A percentile compares a stretch with the other conserved stretches of the same genome.
These are phyloP conservation scores for Hymenoscyphus albidus DNA, from an alignment of 2,329 filamentous ascomycete genomes.

Conservation along the genomic window DNA sequence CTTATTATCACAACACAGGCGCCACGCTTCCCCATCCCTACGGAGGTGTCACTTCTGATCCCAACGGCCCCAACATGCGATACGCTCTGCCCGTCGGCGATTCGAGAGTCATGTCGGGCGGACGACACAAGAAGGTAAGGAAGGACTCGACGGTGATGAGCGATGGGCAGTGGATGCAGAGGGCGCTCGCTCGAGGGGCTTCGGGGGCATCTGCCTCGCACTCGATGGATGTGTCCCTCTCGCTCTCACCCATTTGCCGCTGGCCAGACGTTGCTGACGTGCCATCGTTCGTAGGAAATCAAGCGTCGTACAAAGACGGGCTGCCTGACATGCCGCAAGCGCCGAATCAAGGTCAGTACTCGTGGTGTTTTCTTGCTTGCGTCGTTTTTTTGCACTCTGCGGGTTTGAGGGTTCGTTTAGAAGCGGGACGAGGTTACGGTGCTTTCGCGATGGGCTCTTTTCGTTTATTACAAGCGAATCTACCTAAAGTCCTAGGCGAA, in stretches of 20 bases:
- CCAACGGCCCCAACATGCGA: slow-evolving; percentile 45
- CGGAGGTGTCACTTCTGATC: slow-evolving; percentile 44
- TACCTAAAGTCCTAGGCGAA: slow-evolving; percentile 36
- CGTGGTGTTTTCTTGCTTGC: slow-evolving; percentile 19
- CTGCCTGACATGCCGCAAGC: slow-evolving; percentile 62
- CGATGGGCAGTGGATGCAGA: too few relatives aligned
- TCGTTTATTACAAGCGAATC: slow-evolving; percentile 38
- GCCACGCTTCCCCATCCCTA: slow-evolving; percentile 41
- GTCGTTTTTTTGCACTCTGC: slow-evolving; percentile 12
- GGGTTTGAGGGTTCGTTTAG: slow-evolving; percentile 14
- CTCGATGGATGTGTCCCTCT: not conserved
- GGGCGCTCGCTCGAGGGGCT: slow-evolving; percentile 13
- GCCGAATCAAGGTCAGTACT: slow-evolving; percentile 67
- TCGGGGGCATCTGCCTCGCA: slow-evolving; percentile 3
- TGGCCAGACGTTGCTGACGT: slow-evolving; percentile 25
- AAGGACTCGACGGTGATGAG: not conserved
- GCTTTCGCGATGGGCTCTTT: slow-evolving; percentile 33
- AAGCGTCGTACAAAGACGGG: slow-evolving; percentile 72
- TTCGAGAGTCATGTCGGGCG: slow-evolving; percentile 54
- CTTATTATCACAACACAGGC: slow-evolving; percentile 45
- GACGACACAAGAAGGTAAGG: slow-evolving; percentile 52
- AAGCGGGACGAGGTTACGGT: slow-evolving; percentile 29
- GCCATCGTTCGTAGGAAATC: slow-evolving; percentile 53
- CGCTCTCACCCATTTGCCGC: not conserved
- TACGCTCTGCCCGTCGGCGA: slow-evolving; percentile 51